Evolutionary conservation across 345 rosid genomes (phyloP), one percentile per base, ranked within the genome.

Genomic region (Erucastrum elatum): DNA sequence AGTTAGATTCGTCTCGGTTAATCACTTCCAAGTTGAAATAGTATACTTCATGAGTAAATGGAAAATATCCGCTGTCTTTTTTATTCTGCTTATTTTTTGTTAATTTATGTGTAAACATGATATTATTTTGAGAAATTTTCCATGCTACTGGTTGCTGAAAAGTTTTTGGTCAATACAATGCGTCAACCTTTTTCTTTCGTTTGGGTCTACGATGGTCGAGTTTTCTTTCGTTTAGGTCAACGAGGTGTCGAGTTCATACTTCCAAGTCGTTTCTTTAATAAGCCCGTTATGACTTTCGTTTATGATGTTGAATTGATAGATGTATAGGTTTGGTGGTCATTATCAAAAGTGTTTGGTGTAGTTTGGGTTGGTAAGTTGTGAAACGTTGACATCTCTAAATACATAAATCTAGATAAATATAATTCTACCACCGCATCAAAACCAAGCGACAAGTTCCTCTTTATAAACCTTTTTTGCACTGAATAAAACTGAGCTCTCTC

Each of bases 291-390:
- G 51, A n/a, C 17, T 49, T n/a, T n/a, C n/a, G n/a, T n/a, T n/a
- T 49, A n/a, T 49, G 17, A 49, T 39, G 46, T 9, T 4, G 15
- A 46, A 21, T 21, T 44, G 16, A 46, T 21, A 58, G 62, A 21
- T 58, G 31, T 21, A 58, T 58, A 21, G 13, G 6, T 25, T 58
- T 55, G 29, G 29, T 56, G 29, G 61, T 72, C 75, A 30, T 31
- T 55, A 5, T 70, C 34, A 29, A 29, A 61, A 62, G 62, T 46
- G 49, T 46, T 30, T 63, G 70, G 77, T 63, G 77, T 44, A 73
- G n/a, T 49, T 49, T 73, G 21, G 34, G 49, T 49, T 63, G 69
- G 55, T 44, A 31, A 12, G 8, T 12, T 13, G 66, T 62, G 10
- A 46, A 73, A 63, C 62, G 33, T 46, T 63, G 46, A 31, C 76